Percentiles rank a stretch among this genome's conserved stretches.
These are phyloP conservation scores for Ligustrum vulgare DNA, from an alignment of 257 asterid genomes.

Conservation along the genomic window DNA sequence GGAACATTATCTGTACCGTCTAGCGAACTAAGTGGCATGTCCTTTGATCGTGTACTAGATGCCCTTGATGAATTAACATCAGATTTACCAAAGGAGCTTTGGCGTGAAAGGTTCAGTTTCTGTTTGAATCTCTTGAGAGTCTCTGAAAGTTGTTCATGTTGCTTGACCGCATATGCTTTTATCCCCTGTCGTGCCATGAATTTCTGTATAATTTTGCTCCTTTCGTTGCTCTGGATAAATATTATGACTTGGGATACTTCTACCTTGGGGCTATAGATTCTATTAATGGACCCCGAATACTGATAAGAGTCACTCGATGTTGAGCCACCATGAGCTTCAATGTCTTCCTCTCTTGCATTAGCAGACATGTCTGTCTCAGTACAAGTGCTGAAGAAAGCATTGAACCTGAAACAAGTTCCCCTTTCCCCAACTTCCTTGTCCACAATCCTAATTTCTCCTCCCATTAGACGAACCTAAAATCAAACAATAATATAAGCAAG, in stretches of 20 bases:
- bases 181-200: constrained; percentile 55
- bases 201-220: constrained; percentile 39
- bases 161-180: constrained; percentile 46
- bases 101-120: constrained; percentile 16
- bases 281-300: constrained; percentile 24
- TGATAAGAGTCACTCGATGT: constrained; percentile 26
- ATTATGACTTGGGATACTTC: constrained; percentile 57
- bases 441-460: constrained; percentile 65
- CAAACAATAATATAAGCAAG: neutral
- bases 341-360: constrained; percentile 23
- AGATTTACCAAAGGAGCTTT: constrained; percentile 30
- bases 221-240: constrained; percentile 46
- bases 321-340: constrained; percentile 26
- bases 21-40: constrained; percentile 44
- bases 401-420: constrained; percentile 66
- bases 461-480: constrained; percentile 67
- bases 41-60: constrained; percentile 44
- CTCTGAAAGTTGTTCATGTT: constrained; percentile 43
- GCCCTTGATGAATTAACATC: constrained; percentile 29
- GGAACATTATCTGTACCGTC: constrained; percentile 39
- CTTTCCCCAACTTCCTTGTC: constrained; percentile 57
- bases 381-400: constrained; percentile 28
- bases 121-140: constrained; percentile 44
- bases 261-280: constrained; percentile 33
- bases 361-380: constrained; percentile 8